A percentile compares a stretch with the other conserved stretches of the same genome.
Conservation (phyloP, 2,329 filamentous ascomycete species). For the Cladophialophora yegresii region DNA sequence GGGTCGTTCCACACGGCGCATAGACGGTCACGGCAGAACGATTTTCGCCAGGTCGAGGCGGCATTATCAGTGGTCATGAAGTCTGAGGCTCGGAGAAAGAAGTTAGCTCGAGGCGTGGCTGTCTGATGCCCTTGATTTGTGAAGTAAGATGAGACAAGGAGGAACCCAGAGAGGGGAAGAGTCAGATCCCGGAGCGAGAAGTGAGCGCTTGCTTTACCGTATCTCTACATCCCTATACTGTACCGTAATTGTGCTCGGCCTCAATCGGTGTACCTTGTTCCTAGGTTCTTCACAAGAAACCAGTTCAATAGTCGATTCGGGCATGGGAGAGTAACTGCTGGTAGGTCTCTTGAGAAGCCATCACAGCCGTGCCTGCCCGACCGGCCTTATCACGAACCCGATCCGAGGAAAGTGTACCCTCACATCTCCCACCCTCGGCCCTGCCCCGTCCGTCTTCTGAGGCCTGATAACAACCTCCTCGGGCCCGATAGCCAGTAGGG, state of each 20-base stretch:
- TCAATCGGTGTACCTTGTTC: background rate
- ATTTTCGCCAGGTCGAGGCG: background rate
- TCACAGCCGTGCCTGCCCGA: constrained; percentile 13
- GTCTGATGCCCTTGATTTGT: background rate
- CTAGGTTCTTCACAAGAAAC: background rate
- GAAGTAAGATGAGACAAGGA: background rate
- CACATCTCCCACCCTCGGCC: constrained; percentile 16
- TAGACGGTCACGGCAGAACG: background rate
- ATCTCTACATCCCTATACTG: background rate
- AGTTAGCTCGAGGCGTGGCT: background rate
- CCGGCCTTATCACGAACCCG: constrained; percentile 26
- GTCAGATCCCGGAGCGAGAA: background rate
- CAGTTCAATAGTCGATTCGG: background rate
- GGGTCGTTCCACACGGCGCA: background rate
- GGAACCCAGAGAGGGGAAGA: too few relatives aligned
- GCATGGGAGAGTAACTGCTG: background rate
- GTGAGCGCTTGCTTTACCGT: background rate
- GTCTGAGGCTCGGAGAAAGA: too few relatives aligned
- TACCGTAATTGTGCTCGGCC: background rate
- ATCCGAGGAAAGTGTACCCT: constrained; percentile 28
- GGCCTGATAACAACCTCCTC: constrained; percentile 34
- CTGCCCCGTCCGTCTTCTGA: constrained; percentile 1
- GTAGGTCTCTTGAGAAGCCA: background rate
- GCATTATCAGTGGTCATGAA: background rate
- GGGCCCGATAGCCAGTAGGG: constrained; percentile 26